Conservation (phyloP, 1,284 basidiomycete species). For the Moniliella sp. region DNA sequence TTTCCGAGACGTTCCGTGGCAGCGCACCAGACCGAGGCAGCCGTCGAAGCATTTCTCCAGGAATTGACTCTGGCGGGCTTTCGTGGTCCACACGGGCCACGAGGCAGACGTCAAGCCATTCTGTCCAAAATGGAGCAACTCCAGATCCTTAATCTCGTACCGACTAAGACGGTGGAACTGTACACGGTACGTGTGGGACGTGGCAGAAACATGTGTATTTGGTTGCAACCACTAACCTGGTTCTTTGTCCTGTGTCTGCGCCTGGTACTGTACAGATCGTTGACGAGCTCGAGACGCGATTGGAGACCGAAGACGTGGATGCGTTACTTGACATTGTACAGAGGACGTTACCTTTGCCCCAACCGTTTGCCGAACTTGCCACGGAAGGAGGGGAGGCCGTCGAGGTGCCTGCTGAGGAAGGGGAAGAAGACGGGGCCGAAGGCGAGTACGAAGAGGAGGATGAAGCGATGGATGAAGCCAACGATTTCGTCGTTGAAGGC, state of each 20-base stretch:
- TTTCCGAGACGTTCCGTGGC: conserved; percentile 6
- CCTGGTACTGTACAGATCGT: conserved; percentile 45
- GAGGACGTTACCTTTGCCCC: no score
- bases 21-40: conserved; percentile 8
- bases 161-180: conserved; percentile 60
- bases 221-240: no score
- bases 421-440: no score
- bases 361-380: no score
- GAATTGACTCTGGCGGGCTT: conserved; percentile 1
- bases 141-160: conserved; percentile 66
- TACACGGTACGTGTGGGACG: conserved; percentile 49
- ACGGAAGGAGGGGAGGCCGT: no score
- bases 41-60: background rate
- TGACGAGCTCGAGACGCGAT: conserved; percentile 64
- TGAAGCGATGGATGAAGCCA: background rate
- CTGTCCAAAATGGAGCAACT: conserved; percentile 77
- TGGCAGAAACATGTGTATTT: background rate
- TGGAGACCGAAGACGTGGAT: conserved; percentile 47
- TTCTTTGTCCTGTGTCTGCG: background rate
- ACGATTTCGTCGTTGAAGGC: background rate
- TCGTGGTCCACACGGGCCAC: background rate
- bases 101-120: conserved; percentile 36
- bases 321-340: conserved; percentile 46
- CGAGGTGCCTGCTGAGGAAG: no score
- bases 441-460: background rate